Evolutionary conservation across 108 stramenopile genomes (phyloP), one percentile per base, ranked within the genome.

Genomic region (Nitzschia inconspicua): DNA sequence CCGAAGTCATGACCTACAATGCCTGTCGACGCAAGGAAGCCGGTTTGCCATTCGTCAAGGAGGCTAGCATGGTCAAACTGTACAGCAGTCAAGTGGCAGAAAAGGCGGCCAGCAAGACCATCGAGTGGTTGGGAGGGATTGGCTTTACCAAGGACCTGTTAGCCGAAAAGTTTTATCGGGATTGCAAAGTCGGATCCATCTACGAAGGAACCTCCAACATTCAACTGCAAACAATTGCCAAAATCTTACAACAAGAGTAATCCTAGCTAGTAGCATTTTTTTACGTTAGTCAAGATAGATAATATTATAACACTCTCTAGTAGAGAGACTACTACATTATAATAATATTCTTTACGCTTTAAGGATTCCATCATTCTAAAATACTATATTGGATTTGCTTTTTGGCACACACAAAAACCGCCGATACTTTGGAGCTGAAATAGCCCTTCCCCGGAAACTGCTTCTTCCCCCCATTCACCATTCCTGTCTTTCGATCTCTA

Each of bases 181-280:
- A 98, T 70, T 93, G 88, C 79, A 96, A 96, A 67, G 94, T 98
- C 59, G 97, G 97, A 1, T 85, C 86, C 35, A 98, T 98, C 53
- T 98, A 98, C 68, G 97, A 98, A 71, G 97, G 93, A 4, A 93
- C 71, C 9, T 63, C 54, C 28, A 73, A 77, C 40, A 81, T 81
- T 31, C 76, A 81, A 61, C 68, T 81, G 3, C 80, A 82, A 59
- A 82, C 80, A 2, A 82, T 82, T 48, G 80, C 80, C 48, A 82
- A 77, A 34, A 40, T 75, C 2, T 16, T 77, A 5, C 60, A 59
- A 30, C 10, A 29, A 19, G 74, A 75, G 16, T 72, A 72, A 43
- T 7, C 41, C 24, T 58, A 67, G 54, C 37, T 13, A 39, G 37
- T 13, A 9, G 9, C 13, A 39, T 9, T 13, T 39, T 11, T 9